These are phyloP conservation scores for Microcos paniculata DNA, from an alignment of 345 rosid genomes.

Conservation along the genomic window DNA sequence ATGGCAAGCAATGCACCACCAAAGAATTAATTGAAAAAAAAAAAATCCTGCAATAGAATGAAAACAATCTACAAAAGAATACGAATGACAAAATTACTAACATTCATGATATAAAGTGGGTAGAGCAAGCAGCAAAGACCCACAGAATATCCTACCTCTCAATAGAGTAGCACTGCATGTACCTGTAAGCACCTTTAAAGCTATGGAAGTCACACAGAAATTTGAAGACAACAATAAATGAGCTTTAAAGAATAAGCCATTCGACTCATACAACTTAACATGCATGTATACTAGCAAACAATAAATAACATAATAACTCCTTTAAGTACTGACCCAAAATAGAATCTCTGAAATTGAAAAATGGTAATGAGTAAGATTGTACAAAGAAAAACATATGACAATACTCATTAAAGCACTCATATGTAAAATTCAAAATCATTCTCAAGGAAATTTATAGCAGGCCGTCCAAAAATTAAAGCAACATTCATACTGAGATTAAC, in stretches of 20 bases:
- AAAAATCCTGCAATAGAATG: constrained; percentile 14
- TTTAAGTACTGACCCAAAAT: constrained; percentile 10
- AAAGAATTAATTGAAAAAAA: constrained; percentile 6
- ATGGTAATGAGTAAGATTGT: constrained; percentile 11
- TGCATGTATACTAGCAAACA: constrained; percentile 17
- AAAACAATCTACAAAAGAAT: constrained; percentile 25
- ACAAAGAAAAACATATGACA: neutral
- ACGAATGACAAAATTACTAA: constrained; percentile 43
- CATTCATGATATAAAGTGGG: constrained; percentile 46
- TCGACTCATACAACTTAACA: constrained; percentile 1
- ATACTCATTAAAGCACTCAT: constrained; percentile 19
- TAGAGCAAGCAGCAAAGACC: constrained; percentile 49
- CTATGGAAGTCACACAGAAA: constrained; percentile 22
- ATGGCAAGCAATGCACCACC: neutral
- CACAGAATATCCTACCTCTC: constrained; percentile 56
- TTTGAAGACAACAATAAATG: neutral
- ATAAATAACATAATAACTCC: constrained; percentile 23
- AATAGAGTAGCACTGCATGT: constrained; percentile 44
- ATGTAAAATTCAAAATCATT: constrained; percentile 1
- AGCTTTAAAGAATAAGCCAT: constrained; percentile 8
- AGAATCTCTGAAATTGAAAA: constrained; percentile 13
- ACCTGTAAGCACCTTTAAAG: constrained; percentile 50
- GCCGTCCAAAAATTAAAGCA: neutral
- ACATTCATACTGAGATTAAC: neutral
- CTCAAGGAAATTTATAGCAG: neutral